Base-by-base conservation (phyloP, 2,329 filamentous ascomycete species). In the Tolypocladium endophyticum region DNA sequence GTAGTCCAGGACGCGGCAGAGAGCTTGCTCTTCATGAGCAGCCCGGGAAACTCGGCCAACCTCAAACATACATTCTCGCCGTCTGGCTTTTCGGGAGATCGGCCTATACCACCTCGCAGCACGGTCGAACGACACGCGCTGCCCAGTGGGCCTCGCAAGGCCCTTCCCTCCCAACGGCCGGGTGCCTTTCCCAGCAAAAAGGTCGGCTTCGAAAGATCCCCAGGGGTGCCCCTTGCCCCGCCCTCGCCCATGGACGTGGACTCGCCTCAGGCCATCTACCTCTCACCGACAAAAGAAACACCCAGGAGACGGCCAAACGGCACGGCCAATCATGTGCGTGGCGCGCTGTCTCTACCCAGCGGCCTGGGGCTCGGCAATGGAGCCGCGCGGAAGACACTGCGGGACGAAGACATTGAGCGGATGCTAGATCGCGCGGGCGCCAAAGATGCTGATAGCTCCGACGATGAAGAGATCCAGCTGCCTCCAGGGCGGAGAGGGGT, bases 1-100 rank as follows among this genome's bases (percentile, higher is more conserved):
- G 83, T 88, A 57, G 90, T 94, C 69, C 88, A 92, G 68, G 90
- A 93, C 67, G 90, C 90, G 7, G 85, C 93, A 55, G 89, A 92
- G 69, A 88, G 88, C 0, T 74, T 94, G 30, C 77, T 93, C 33
- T 92, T 92, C 68, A 88, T 94, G 85, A 91, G 89, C 67, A 90
- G 87, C 63, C 88, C 88, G 0, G 87, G 87, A 20, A 89, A 90
- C 71, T 87, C 87, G 53, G 78, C 82, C 50, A 85, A 84, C 61
- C 72, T 87, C 65, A 83, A 83, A 63, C 81, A 82, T 61, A 69
- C 73, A 12, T 84, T 84, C 60, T 78, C 81, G 0, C 73, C 76
- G 0, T 69, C 73, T 0, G 70, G 70, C 14, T 76, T 76, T 2
- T 69, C 76, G 20, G 72, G 66, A 4, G 69, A 69, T 2, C 66